These are phyloP conservation scores for Heterobasidion occidentale DNA, from an alignment of 1,284 basidiomycete species.

Conservation along the genomic window DNA sequence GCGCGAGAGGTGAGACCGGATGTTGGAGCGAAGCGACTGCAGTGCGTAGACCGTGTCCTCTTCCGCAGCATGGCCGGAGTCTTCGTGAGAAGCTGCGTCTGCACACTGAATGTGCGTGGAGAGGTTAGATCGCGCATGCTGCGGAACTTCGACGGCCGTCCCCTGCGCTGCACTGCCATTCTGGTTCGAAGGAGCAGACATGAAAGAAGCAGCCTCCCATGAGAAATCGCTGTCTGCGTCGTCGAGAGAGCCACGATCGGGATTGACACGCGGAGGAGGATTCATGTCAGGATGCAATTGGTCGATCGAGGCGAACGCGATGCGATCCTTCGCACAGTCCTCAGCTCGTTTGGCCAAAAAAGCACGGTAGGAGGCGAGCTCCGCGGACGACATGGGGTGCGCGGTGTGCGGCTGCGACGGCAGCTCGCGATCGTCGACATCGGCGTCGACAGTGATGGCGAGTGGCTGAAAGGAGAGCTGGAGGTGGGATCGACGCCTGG, in stretches of 20 bases:
- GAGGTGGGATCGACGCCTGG: not conserved
- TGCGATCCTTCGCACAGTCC: not conserved
- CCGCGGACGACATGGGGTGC: not conserved
- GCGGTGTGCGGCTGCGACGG: not conserved
- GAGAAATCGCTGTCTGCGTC: conserved; percentile 7
- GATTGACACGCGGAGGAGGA: not conserved
- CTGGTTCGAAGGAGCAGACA: not conserved
- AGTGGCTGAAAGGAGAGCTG: not conserved
- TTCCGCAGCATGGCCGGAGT: not conserved
- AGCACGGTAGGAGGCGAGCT: not conserved
- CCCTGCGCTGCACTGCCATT: too few relatives aligned
- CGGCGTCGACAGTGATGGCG: not conserved
- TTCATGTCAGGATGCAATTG: too few relatives aligned
- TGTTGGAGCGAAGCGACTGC: not conserved
- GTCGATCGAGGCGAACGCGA: too few relatives aligned
- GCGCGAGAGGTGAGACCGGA: not conserved
- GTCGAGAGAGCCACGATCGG: not conserved
- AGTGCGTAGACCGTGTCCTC: not conserved
- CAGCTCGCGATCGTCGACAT: not conserved
- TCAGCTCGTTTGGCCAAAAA: not conserved
- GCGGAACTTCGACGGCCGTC: too few relatives aligned
- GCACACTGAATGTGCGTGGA: too few relatives aligned
- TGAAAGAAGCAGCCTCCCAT: conserved; percentile 4
- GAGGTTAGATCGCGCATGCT: too few relatives aligned
- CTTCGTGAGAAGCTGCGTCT: too few relatives aligned